Evolutionary conservation across 805 yeast species (phyloP).

Genomic region (Yamadazyma paraphyllophila): DNA sequence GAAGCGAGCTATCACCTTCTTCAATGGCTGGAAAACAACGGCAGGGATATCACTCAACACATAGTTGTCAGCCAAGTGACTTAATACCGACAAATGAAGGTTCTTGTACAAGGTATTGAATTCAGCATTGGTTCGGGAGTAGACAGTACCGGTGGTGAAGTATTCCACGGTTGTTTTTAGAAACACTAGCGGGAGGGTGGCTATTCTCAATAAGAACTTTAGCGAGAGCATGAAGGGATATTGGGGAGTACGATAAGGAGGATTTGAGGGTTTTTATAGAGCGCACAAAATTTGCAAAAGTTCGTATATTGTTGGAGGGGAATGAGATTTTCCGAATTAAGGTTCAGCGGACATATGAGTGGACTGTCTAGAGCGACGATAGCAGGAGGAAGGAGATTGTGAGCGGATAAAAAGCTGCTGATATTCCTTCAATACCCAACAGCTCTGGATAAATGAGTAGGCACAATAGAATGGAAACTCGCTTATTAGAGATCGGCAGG

Average conservation of each 20-base stretch:
- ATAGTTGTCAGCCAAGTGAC: constrained; percentile 25
- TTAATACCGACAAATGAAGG: constrained; percentile 24
- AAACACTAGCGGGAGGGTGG: constrained; percentile 23
- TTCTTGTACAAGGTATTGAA: constrained; percentile 28
- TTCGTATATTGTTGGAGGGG: no score
- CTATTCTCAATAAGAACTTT: constrained; percentile 14
- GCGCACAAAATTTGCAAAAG: no score
- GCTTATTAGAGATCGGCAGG: no score
- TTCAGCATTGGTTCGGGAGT: constrained; percentile 26
- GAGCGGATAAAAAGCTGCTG: no score
- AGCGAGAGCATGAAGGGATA: constrained; percentile 15
- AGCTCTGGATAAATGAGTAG: no score
- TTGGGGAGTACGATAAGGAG: background rate
- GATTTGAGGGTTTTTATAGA: background rate
- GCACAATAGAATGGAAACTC: no score
- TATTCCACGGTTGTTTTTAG: constrained; percentile 22
- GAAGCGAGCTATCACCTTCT: constrained; percentile 15
- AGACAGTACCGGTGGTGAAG: constrained; percentile 33
- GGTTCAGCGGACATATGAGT: no score
- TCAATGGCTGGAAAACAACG: constrained; percentile 22
- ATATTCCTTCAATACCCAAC: no score
- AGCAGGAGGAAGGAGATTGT: no score
- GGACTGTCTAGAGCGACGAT: no score
- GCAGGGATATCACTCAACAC: constrained; percentile 21
- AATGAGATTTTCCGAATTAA: no score